phyloP scores from a whole-genome alignment of 495 filamentous ascomycete species.

The Trichocladium antarcticum region DNA sequence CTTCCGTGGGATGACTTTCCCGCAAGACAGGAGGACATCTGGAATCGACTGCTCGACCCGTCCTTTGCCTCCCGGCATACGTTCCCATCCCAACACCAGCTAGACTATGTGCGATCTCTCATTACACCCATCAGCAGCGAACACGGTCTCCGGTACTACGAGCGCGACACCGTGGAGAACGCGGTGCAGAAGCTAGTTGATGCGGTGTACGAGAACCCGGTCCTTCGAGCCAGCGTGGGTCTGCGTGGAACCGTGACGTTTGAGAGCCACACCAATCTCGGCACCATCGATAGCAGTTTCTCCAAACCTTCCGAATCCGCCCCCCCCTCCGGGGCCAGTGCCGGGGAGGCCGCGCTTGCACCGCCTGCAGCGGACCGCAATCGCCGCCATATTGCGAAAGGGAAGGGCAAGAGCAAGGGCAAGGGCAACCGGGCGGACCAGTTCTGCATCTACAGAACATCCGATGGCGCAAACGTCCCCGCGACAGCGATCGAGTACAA shows the following conservation, averaged over 20 bases:
- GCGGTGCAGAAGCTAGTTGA: slow-evolving; percentile 22
- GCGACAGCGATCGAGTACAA: slow-evolving; percentile 34
- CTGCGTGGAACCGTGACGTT: slow-evolving; percentile 25
- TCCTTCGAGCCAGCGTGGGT: slow-evolving; percentile 19
- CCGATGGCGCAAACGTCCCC: slow-evolving; percentile 20
- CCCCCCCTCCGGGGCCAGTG: slow-evolving; percentile 10
- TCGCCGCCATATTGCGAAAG: slow-evolving; percentile 9
- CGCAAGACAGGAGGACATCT: slow-evolving; percentile 19
- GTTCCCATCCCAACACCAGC: slow-evolving; percentile 25
- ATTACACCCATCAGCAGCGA: slow-evolving; percentile 24
- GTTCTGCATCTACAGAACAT: slow-evolving; percentile 34
- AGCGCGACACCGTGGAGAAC: slow-evolving; percentile 22
- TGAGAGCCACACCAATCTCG: slow-evolving; percentile 28
- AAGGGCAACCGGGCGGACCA: slow-evolving; percentile 30
- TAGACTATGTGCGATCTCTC: slow-evolving; percentile 20
- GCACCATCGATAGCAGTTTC: slow-evolving; percentile 6
- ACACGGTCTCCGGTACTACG: slow-evolving; percentile 21
- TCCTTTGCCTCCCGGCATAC: slow-evolving; percentile 16
- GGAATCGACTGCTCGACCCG: slow-evolving; percentile 16
- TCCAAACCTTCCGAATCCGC: slow-evolving; percentile 10
- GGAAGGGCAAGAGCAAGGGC: slow-evolving; percentile 15
- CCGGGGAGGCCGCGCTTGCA: slow-evolving; percentile 7
- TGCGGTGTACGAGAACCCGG: slow-evolving; percentile 15
- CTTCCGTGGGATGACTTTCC: slow-evolving; percentile 26
- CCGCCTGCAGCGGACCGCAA: slow-evolving; percentile 3